Percentiles rank a stretch among this genome's conserved stretches.
Conservation (phyloP, 2,329 filamentous ascomycete genomes). For the Nigrospora sphaerica region DNA sequence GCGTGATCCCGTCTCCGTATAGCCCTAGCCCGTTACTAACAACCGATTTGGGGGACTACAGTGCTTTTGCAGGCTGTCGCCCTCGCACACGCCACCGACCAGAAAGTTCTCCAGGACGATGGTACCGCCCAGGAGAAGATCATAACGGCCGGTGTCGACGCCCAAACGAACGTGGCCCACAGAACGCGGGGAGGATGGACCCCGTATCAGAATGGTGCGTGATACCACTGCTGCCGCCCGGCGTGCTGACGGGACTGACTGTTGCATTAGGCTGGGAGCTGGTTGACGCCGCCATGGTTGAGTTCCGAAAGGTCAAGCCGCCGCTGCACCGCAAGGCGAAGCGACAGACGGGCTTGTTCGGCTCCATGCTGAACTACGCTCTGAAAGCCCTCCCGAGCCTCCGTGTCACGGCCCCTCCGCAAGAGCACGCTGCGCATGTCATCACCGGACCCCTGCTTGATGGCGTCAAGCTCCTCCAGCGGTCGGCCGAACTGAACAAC, state of each 20-base stretch:
- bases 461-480: slow-evolving; percentile 45
- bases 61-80: slow-evolving; percentile 23
- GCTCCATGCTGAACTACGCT: slow-evolving; percentile 33
- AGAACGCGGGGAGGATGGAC: slow-evolving; percentile 17
- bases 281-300: slow-evolving; percentile 42
- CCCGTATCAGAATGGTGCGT: slow-evolving; percentile 24
- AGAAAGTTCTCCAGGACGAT: slow-evolving; percentile 17
- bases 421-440: slow-evolving; percentile 25
- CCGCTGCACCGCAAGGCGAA: slow-evolving; percentile 34
- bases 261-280: slow-evolving; percentile 38
- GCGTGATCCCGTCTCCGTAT: not conserved
- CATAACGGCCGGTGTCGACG: slow-evolving; percentile 12
- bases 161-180: slow-evolving; percentile 16
- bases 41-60: slow-evolving; percentile 3
- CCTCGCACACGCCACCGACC: slow-evolving; percentile 15
- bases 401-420: slow-evolving; percentile 37
- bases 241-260: not conserved
- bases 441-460: slow-evolving; percentile 38
- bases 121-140: slow-evolving; percentile 9
- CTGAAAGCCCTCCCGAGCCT: slow-evolving; percentile 43
- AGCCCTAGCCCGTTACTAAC: not conserved
- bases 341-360: slow-evolving; percentile 36
- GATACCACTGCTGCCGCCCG: not conserved
- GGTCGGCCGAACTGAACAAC: slow-evolving; percentile 49
- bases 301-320: slow-evolving; percentile 43